Base-by-base conservation (phyloP, 2,329 filamentous ascomycete genomes). In the Cladosporium sp. region DNA sequence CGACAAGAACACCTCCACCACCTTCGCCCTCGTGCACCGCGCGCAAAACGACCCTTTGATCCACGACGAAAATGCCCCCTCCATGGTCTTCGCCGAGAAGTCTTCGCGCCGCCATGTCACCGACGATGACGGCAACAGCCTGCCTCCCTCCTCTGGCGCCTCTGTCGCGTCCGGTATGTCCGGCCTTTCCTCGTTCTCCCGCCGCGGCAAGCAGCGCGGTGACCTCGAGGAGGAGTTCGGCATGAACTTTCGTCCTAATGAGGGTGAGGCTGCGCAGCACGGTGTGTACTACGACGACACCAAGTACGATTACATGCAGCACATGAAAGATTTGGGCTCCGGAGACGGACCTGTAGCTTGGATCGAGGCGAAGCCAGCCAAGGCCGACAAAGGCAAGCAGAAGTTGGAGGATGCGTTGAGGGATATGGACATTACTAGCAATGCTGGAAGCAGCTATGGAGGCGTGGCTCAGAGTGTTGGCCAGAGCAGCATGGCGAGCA, bases 241-340 rank as follows among this genome's bases (percentile, higher is more conserved):
- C 1, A 82, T 86, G 51, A 81, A 80, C 67, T 88, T 97, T 70
- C 89, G 93, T 72, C 86, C 87, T 65, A 98, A 99, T 78, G 95
- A 99, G 80, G 96, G 96, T 73, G 93, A 99, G 81, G 95, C 96
- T 10, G 95, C 96, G 71, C 92, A 91, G 77, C 88, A 97, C 79
- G 95, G 95, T 70, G 87, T 99, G 70, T 99, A 91, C 83, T 99
- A 86, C 78, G 96, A 99, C 79, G 95, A 99, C 80, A 90, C 92
- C 70, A 87, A 92, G 75, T 99, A 99, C 80, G 95, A 99, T 80
- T 99, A 99, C 81, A 99, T 99, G 95, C 95, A 99, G 79, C 95
- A 99, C 80, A 83, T 99, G 85, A 90, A 93, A 65, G 95, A 98
- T 73, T 82, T 99, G 52, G 92, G 83, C 3, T 75, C 75, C 2